These are phyloP conservation scores for Hanseniaspora thailandica DNA, from an alignment of 805 yeast genomes.

Conservation along the genomic window DNA sequence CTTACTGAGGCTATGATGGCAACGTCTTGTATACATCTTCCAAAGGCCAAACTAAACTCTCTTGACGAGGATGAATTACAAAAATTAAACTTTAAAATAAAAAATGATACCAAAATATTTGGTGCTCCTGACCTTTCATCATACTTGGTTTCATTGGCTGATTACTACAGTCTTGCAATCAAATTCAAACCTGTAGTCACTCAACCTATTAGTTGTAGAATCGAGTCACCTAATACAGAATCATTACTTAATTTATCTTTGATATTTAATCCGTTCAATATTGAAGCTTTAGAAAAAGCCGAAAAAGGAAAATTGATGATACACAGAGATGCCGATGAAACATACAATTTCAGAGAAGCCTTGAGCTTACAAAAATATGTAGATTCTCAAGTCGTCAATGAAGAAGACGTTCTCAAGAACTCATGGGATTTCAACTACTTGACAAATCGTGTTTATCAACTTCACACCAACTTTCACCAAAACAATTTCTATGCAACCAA, in stretches of 20 bases:
- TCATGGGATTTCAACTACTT: background rate
- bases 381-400: background rate
- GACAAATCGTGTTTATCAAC: background rate
- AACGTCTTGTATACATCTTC: background rate
- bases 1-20: too few relatives aligned
- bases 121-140: background rate
- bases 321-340: background rate
- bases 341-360: background rate
- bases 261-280: background rate
- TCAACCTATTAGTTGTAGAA: too few relatives aligned
- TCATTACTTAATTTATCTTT: background rate
- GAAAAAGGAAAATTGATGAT: background rate
- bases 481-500: background rate
- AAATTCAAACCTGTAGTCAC: too few relatives aligned
- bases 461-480: background rate
- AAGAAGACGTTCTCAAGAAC: too few relatives aligned
- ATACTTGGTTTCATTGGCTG: background rate
- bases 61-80: background rate
- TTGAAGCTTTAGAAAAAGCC: background rate
- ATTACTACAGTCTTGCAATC: background rate
- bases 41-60: background rate
- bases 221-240: too few relatives aligned
- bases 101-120: background rate
- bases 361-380: background rate
- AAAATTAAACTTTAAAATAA: background rate